These are phyloP conservation scores for Kandelia obovata DNA, from an alignment of 345 rosid genomes.

Conservation along the genomic window DNA sequence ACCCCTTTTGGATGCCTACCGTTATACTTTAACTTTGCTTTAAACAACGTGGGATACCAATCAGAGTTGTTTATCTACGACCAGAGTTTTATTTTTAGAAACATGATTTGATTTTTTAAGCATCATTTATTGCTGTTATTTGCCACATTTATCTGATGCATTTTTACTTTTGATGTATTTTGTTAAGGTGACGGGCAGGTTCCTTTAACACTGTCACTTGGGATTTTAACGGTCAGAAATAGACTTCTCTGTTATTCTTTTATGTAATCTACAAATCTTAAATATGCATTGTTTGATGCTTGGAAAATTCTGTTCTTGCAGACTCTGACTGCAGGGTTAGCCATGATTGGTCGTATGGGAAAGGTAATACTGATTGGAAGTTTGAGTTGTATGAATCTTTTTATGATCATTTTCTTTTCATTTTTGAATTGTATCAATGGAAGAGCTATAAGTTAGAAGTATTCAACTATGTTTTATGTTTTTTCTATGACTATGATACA, in stretches of 20 bases:
- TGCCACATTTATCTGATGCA: background rate
- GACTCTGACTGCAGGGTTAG: slow-evolving; percentile 85
- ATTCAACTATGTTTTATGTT: background rate
- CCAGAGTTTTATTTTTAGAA: background rate
- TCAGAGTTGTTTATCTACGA: background rate
- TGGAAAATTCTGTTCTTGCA: slow-evolving; percentile 28
- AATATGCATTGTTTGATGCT: background rate
- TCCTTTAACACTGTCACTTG: slow-evolving; percentile 75
- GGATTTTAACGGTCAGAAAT: slow-evolving; percentile 66
- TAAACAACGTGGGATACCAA: no score
- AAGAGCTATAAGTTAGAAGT: background rate
- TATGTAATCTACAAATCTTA: background rate
- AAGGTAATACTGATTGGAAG: slow-evolving; percentile 44
- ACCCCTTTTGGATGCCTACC: background rate
- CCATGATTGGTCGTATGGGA: slow-evolving; percentile 84
- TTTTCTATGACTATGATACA: background rate
- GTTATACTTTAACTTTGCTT: background rate
- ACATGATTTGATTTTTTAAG: background rate
- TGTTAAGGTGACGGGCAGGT: slow-evolving; percentile 78
- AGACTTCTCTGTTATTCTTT: slow-evolving; percentile 10
- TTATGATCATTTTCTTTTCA: background rate
- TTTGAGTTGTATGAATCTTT: slow-evolving; percentile 1
- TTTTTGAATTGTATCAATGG: background rate
- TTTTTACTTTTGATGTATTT: slow-evolving; percentile 19
- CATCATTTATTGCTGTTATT: background rate